Evolutionary conservation across 2,329 filamentous ascomycete genomes (phyloP).

Genomic region (Bipolaris oryzae): DNA sequence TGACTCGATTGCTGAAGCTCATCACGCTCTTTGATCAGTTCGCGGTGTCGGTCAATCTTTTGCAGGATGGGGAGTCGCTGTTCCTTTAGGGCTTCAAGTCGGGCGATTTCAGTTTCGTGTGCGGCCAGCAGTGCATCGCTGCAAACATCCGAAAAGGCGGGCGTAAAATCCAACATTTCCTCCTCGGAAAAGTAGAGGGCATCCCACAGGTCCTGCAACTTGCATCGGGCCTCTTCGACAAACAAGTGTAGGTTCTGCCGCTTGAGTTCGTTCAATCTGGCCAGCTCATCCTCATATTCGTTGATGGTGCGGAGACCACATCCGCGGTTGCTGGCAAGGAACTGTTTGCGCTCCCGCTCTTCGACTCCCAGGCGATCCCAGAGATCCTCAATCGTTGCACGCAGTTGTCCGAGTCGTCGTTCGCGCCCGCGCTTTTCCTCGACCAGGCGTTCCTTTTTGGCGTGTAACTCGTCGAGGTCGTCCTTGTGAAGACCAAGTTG

Average conservation of each 20-base stretch:
- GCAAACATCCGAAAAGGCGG: constrained; percentile 95
- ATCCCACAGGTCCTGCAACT: constrained; percentile 95
- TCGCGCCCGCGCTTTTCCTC: constrained; percentile 90
- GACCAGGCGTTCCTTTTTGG: constrained; percentile 78
- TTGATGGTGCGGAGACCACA: constrained; percentile 92
- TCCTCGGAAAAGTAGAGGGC: constrained; percentile 92
- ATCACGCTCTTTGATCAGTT: constrained; percentile 82
- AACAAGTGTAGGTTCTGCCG: constrained; percentile 94
- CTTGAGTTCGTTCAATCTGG: constrained; percentile 88
- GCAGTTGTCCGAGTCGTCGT: constrained; percentile 76
- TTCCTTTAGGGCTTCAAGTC: constrained; percentile 80
- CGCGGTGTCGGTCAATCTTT: constrained; percentile 82
- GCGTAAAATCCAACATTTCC: constrained; percentile 97
- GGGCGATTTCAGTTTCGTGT: constrained; percentile 87
- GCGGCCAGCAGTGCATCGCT: constrained; percentile 94
- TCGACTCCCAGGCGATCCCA: constrained; percentile 90
- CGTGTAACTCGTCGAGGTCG: constrained; percentile 74
- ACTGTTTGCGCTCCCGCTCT: constrained; percentile 79
- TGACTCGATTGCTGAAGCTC: constrained; percentile 89
- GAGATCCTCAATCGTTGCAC: constrained; percentile 76
- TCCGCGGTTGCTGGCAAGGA: constrained; percentile 85
- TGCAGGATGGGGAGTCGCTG: constrained; percentile 84
- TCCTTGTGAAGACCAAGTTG: constrained; percentile 91
- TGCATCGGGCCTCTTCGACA: constrained; percentile 89
- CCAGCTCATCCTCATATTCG: constrained; percentile 91